These are phyloP conservation scores for Solanum tacnaense DNA, from an alignment of 257 asterid genomes.

Conservation along the genomic window DNA sequence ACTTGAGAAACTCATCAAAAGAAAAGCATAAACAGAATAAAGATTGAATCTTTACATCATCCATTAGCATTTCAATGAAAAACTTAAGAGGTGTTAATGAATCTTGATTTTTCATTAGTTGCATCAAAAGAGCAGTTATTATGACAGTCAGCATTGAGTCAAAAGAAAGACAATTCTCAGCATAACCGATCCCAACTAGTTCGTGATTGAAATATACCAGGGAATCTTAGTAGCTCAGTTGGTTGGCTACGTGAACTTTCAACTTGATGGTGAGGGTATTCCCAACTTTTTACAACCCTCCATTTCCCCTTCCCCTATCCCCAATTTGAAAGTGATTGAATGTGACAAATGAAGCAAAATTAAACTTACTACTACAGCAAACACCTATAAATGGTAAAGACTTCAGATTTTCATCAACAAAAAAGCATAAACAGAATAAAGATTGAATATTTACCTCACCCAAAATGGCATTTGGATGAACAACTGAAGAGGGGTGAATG, in stretches of 20 bases:
- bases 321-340: neutral
- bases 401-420: neutral
- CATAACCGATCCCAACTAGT: neutral
- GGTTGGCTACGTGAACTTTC: neutral
- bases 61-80: conserved; percentile 65
- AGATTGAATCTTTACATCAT: conserved; percentile 38
- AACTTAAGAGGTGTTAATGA: conserved; percentile 56
- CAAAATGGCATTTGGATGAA: conserved; percentile 61
- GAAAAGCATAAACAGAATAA: neutral
- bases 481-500: conserved; percentile 72
- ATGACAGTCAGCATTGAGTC: neutral
- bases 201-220: neutral
- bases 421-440: neutral
- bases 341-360: neutral
- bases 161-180: neutral
- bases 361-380: neutral
- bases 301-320: neutral
- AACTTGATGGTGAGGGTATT: neutral
- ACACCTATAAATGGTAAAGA: neutral
- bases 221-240: neutral
- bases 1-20: neutral
- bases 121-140: neutral
- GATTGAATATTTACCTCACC: conserved; percentile 48
- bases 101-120: conserved; percentile 11
- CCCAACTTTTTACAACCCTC: neutral